Evolutionary conservation across 2,329 filamentous ascomycete genomes (phyloP).

Genomic region (Aureobasidium namibiae): DNA sequence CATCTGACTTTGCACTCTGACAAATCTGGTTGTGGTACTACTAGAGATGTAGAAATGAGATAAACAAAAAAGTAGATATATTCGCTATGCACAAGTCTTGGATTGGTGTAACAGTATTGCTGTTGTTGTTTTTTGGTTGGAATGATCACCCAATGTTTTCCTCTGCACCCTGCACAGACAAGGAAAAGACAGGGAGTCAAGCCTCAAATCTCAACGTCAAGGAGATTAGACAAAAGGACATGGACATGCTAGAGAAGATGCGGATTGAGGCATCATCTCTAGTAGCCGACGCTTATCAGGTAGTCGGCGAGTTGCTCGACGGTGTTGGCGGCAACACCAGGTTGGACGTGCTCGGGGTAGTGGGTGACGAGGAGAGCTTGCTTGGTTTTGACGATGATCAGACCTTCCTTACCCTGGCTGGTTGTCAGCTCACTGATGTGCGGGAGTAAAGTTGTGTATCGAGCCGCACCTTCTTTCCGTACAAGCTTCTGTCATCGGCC

Average conservation of each 20-base stretch:
- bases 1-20: no score
- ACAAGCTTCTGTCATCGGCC: constrained; percentile 69
- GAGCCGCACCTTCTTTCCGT: constrained; percentile 67
- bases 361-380: constrained; percentile 84
- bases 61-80: constrained; percentile 2
- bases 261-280: constrained; percentile 25
- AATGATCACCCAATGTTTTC: neutral
- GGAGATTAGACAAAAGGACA: neutral
- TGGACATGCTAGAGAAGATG: neutral
- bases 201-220: constrained; percentile 6
- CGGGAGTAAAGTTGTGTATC: neutral
- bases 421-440: neutral
- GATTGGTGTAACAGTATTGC: neutral
- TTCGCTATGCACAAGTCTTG: constrained; percentile 13
- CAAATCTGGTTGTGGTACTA: no score
- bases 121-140: neutral
- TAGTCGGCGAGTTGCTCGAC: constrained; percentile 84
- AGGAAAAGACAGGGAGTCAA: constrained; percentile 1
- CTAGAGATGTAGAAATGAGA: neutral
- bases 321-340: constrained; percentile 66
- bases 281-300: constrained; percentile 72
- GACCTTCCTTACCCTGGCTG: constrained; percentile 64
- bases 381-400: constrained; percentile 76
- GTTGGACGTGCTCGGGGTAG: constrained; percentile 66
- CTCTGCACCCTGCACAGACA: constrained; percentile 10